Percentiles rank a stretch among this genome's conserved stretches.
phyloP scores from a whole-genome alignment of 2,329 filamentous ascomycete genomes.

The Apiospora koreana region DNA sequence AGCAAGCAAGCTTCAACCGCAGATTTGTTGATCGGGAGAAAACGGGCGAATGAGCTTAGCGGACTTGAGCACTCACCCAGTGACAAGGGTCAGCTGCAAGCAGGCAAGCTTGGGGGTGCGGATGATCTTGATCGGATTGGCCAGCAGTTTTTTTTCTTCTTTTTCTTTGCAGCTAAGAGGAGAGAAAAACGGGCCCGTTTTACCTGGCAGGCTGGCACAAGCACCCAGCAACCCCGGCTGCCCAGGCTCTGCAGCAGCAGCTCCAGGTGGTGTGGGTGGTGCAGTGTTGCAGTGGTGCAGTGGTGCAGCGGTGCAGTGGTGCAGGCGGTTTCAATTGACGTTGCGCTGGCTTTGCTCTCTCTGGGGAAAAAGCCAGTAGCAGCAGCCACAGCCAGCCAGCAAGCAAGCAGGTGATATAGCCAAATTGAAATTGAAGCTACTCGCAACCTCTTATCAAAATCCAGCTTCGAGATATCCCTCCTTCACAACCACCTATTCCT shows the following conservation, averaged over 20 bases:
- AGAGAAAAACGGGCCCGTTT: slow-evolving; percentile 2
- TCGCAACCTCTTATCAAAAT: slow-evolving; percentile 8
- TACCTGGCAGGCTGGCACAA: background rate
- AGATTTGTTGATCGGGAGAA: background rate
- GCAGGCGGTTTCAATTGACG: slow-evolving; percentile 2
- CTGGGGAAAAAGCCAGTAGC: slow-evolving; percentile 4
- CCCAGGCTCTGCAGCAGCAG: no score
- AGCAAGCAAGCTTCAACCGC: background rate
- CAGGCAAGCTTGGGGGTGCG: background rate
- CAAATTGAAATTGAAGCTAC: slow-evolving; percentile 9
- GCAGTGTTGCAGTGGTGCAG: no score
- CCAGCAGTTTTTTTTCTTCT: background rate
- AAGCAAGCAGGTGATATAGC: background rate
- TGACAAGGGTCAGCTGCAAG: background rate
- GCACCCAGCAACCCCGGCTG: background rate
- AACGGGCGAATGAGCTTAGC: slow-evolving; percentile 3
- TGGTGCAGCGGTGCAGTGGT: background rate
- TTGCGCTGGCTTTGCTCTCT: background rate
- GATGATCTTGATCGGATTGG: background rate
- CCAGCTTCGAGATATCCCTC: slow-evolving; percentile 1
- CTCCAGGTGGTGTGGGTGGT: background rate
- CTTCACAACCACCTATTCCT: background rate
- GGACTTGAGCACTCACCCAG: background rate
- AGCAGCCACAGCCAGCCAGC: background rate
- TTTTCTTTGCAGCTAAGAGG: background rate